These are phyloP conservation scores for Triadica sebifera DNA, from an alignment of 345 rosid species.

Conservation along the genomic window DNA sequence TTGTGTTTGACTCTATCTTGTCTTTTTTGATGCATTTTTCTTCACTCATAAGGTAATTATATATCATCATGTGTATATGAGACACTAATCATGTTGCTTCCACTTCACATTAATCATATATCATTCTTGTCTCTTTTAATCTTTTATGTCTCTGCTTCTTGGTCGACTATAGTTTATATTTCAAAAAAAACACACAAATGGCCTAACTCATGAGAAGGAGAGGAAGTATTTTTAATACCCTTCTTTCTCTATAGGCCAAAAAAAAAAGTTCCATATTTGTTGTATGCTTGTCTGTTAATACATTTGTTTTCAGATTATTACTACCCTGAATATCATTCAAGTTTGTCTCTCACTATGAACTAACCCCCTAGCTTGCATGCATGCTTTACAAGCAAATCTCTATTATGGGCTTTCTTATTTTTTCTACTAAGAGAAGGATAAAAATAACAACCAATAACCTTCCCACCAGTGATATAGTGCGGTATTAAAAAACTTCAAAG, in stretches of 20 bases:
- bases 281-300: slow-evolving; percentile 7
- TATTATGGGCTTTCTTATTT: neutral
- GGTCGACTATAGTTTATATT: neutral
- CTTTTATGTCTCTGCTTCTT: slow-evolving; percentile 6
- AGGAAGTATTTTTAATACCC: too few species aligned
- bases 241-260: neutral
- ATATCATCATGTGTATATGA: slow-evolving; percentile 38
- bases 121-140: slow-evolving; percentile 40
- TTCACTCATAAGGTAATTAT: slow-evolving; percentile 71
- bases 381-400: slow-evolving; percentile 19
- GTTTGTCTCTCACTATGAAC: slow-evolving; percentile 2
- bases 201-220: too few species aligned
- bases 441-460: neutral
- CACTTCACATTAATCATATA: slow-evolving; percentile 51
- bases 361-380: slow-evolving; percentile 15
- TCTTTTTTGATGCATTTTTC: slow-evolving; percentile 77
- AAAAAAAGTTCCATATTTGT: slow-evolving; percentile 15
- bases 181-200: too few species aligned
- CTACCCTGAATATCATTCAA: slow-evolving; percentile 17
- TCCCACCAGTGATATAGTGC: too few species aligned
- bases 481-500: too few species aligned
- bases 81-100: slow-evolving; percentile 52
- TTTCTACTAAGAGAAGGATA: neutral
- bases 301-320: slow-evolving; percentile 8
- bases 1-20: slow-evolving; percentile 66